Conservation (phyloP, 2,329 filamentous ascomycete genomes). For the Mycosphaerella arachidis region DNA sequence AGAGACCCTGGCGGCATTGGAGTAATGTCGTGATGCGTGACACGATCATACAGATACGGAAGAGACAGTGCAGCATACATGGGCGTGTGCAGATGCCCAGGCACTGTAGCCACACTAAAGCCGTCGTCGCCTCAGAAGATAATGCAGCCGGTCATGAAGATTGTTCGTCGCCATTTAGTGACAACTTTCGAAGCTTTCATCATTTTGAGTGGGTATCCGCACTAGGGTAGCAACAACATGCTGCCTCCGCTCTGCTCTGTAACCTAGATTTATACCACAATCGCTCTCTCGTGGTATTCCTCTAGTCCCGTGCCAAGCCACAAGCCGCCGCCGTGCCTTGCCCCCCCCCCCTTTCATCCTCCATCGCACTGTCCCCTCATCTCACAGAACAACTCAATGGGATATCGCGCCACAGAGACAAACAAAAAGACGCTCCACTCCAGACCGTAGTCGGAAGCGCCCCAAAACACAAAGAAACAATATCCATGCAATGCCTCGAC, state of each 20-base stretch:
- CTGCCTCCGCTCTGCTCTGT: not conserved
- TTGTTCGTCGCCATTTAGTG: not conserved
- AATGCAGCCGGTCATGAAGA: not conserved
- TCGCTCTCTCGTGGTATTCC: not conserved
- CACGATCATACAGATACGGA: not conserved
- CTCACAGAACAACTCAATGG: not conserved
- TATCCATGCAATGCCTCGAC: not conserved
- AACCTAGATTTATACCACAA: not conserved
- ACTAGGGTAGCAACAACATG: not conserved
- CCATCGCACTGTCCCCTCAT: not conserved
- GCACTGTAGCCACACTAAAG: not conserved
- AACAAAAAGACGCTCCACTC: not conserved
- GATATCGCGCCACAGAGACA: not conserved
- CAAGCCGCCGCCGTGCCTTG: not conserved
- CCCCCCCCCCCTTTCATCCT: too few species aligned
- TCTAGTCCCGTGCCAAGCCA: not conserved
- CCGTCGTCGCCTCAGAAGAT: not conserved
- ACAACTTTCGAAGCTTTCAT: not conserved
- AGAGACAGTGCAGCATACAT: too few species aligned
- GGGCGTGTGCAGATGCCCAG: too few species aligned
- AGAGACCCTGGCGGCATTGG: slow-evolving; percentile 8
- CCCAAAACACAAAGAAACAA: not conserved
- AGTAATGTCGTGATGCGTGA: not conserved
- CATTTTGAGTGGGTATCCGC: not conserved
- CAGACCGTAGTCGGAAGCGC: not conserved